phyloP scores from a whole-genome alignment of 2,329 filamentous ascomycete species.

The Hyphodiscus sp. region DNA sequence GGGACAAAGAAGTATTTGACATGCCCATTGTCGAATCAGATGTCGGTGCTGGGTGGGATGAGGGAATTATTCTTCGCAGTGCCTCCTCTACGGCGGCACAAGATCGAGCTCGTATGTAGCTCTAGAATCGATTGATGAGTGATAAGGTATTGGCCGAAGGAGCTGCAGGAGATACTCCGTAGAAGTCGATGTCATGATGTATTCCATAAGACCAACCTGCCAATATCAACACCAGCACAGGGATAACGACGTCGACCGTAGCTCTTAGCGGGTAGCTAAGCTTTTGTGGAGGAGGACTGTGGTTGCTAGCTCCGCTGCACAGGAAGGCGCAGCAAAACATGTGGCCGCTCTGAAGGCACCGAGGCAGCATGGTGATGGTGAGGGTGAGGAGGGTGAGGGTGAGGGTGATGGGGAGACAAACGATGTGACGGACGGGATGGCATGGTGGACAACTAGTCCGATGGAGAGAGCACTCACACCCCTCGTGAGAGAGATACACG shows the following conservation, averaged over 20 bases:
- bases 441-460: too few species aligned
- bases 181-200: not conserved
- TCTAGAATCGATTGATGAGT: not conserved
- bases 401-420: too few species aligned
- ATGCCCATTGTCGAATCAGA: not conserved
- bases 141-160: too few species aligned
- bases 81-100: not conserved
- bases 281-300: not conserved
- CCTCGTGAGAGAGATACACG: not conserved
- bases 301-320: not conserved
- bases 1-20: not conserved
- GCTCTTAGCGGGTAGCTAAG: not conserved
- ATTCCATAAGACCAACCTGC: not conserved
- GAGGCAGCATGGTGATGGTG: not conserved
- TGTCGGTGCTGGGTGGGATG: not conserved
- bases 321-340: not conserved
- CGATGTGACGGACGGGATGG: too few species aligned
- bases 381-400: too few species aligned
- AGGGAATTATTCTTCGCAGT: not conserved
- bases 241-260: not conserved
- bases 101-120: not conserved
- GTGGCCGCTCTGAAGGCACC: not conserved
- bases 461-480: too few species aligned
- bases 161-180: not conserved
- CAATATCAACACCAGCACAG: not conserved